Base-by-base conservation (phyloP, 345 rosid species). In the Linum trigynum region DNA sequence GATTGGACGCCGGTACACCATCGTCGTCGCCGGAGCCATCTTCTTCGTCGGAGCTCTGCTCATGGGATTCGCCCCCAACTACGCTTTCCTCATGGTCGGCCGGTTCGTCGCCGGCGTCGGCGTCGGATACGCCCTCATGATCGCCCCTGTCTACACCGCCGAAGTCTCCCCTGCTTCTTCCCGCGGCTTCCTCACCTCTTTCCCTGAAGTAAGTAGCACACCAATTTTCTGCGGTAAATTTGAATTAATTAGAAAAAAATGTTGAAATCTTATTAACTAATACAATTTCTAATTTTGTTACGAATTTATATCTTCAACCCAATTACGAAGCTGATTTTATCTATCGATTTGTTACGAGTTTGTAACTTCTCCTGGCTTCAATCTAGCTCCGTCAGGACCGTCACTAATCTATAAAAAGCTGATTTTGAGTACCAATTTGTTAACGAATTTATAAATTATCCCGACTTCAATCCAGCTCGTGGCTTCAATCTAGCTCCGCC, bases 131-230 rank as follows among this genome's bases (percentile, higher is more conserved):
- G 61, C 61, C 23, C 61, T 57, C 8, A 57, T 57, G 61, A 57
- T 57, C 23, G 61, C 61, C 12, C 61, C 61, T 11, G 61, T 57
- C 7, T 57, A 57, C 38, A 57, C 61, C 61, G 61, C 61, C 61
- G 61, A 57, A 37, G 61, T 57, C 32, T 57, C 61, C 38, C 61
- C 61, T 32, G 61, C 61, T 7, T 17, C 61, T 8, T 16, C 61
- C 61, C 61, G 61, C 38, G 61, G 61, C 61, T 57, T 57, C 38
- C 61, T 57, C 38, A 57, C 61, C 61, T 57, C 61, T 15, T 57
- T 57, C 61, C 61, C 61, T 12, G 61, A 57, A 37, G 61, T 37
- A 57, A 32, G 16, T 57, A 4, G 8, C 8, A 51, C 10, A 14
- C n/a, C n/a, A 57, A n/a, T n/a, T 56, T 2, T 56, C 36, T 15